phyloP scores from a whole-genome alignment of 345 rosid genomes.

The Psidium guajava region DNA sequence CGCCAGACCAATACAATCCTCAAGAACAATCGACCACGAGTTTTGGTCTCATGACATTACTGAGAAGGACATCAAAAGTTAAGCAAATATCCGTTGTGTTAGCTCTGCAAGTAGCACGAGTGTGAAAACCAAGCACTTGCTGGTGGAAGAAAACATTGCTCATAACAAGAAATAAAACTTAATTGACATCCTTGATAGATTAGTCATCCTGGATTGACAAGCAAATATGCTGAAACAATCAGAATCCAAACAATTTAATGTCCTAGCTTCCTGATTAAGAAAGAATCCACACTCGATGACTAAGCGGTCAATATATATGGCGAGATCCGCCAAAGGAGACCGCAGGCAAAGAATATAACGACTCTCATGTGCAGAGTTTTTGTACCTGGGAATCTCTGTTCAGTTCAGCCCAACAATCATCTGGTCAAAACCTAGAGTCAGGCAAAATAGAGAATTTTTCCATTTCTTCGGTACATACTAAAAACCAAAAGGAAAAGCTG shows the following conservation, averaged over 20 bases:
- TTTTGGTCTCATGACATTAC: background rate
- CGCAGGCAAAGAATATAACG: background rate
- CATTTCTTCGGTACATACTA: background rate
- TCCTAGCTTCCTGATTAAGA: background rate
- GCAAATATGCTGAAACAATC: background rate
- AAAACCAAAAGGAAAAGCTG: background rate
- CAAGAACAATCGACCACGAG: background rate
- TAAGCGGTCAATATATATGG: background rate
- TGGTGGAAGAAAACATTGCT: background rate
- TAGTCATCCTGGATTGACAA: background rate
- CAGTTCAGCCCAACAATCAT: constrained; percentile 40
- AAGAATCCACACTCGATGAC: background rate
- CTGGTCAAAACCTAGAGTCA: constrained; percentile 1
- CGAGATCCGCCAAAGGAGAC: background rate
- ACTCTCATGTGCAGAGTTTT: no score
- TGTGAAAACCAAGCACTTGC: background rate
- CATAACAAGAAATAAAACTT: background rate
- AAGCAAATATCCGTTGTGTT: background rate
- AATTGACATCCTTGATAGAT: background rate
- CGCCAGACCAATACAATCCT: background rate
- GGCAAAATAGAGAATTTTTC: background rate
- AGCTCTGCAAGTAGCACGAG: background rate
- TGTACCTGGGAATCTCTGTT: constrained; percentile 26
- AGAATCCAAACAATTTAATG: background rate
- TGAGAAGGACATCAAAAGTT: background rate